Evolutionary conservation across 176 grass and related monocot species (phyloP), one percentile per base, ranked within the genome.

Genomic region (Aechmea fasciata): DNA sequence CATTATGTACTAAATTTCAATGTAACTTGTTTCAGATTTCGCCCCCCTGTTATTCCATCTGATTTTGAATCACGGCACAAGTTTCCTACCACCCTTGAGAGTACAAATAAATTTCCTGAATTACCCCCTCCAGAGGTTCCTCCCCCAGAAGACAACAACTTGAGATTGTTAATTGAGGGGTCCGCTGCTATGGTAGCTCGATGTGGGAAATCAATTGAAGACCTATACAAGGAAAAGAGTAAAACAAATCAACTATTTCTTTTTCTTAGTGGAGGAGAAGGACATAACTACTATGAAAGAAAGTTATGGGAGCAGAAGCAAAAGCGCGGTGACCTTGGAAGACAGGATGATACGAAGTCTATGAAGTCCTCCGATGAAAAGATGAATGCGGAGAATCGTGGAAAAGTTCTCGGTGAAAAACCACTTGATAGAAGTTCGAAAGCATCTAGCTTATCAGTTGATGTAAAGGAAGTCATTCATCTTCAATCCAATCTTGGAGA

Each of bases 371-470:
- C 81, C 63, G 78, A 62, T 72, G 73, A 83, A 65, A 90, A 83
- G 73, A 84, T 97, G 80, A 92, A 81, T 63, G 89, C 86, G 54
- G 89, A 97, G 47, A 81, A 79, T 82, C 85, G 89, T 74, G 93
- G 93, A 57, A 97, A 69, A 80, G 83, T 92, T 87, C 79, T 97
- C 66, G 93, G 93, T 79, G 93, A 97, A 85, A 97, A 50, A 77
- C 89, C 89, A 63, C 90, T 97, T 75, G 71, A 83, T 73, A 90
- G 84, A 82, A 91, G 72, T 71, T 65, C 66, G 67, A 91, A 85
- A 70, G 6, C 73, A 71, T 65, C 77, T 71, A 71, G 53, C 66
- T 64, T 77, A 52, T 80, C 82, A 50, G 18, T 75, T 75, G 73
- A 77, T 51, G 71, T 74, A 0, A 97, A 89, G 71, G 82, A 92